Evolutionary conservation across 73 alveolate species (phyloP), one percentile per base, ranked within the genome.

Genomic region (Paramecium biaurelia): DNA sequence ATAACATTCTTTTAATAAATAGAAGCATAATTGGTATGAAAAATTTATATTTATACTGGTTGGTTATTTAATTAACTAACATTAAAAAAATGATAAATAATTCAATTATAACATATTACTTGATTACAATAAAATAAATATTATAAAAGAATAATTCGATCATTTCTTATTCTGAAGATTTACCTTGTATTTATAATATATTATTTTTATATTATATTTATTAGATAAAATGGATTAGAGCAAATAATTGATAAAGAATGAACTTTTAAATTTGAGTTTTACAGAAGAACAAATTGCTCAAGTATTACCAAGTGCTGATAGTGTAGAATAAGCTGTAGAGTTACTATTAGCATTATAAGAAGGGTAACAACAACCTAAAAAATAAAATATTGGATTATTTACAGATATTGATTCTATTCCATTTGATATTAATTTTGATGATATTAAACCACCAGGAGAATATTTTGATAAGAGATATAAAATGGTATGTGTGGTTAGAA

Each of bases 401-500:
- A 18, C 86, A 26, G 41, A 82, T 30, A 42, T 70, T 38, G 67
- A 89, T 70, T 21, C 74, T 18, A 43, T 37, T 20, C 47, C 85
- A 14, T 42, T 41, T 67, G 82, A 87, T 41, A 47, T 70, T 12
- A 37, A 47, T 63, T 43, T 89, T 47, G 23, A 42, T 58, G 59
- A 89, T 35, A 41, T 38, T 5, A 88, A 70, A 28, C 59, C 56
- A 15, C 20, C 84, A 20, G 37, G 28, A 15, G 23, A 90, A 11
- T 20, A 28, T 7, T 56, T 45, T 63, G 68, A 79, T 70, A 32
- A 88, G 32, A 97, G 95, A 93, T 92, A 95, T 88, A 98, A 97
- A 95, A 94, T 96, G 99, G 99, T 98, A n/a, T 93, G 96, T 57
- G 95, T 98, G 49, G 99, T 98, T 67, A 95, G 99, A 92, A 96